Base-by-base conservation (phyloP, 2,329 filamentous ascomycete genomes). In the Phaeosphaeria sp. region DNA sequence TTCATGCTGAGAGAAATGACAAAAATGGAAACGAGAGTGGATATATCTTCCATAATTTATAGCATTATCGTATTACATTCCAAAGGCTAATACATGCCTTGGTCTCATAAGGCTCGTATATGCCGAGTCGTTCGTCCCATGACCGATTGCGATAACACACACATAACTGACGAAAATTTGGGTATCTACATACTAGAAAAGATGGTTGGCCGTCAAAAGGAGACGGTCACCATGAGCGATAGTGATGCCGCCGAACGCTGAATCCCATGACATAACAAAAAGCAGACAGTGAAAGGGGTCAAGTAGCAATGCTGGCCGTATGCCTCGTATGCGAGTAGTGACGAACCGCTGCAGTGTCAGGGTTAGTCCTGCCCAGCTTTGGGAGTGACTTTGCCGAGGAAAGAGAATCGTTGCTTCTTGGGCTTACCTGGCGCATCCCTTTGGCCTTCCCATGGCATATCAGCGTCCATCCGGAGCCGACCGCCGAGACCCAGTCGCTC, bases 401-500 rank as follows among this genome's bases (percentile, higher is more conserved):
- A 39, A n/a, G 36, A 39, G 36, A 74, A 58, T 33, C 68, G 70
- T 51, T 64, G 60, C 57, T 69, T 74, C 60, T 69, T 74, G 24
- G 61, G 60, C 68, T 72, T 74, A 65, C 65, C 69, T 67, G 54
- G 46, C 40, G 54, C 44, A 22, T 57, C 56, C 44, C 51, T 47
- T 49, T 58, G 54, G 24, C 55, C 57, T 45, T 69, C 74, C 74
- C 75, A 78, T 6, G 75, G 75, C 56, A 71, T 50, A 17, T 61
- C 60, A 45, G 73, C 74, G 25, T 65, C 69, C 63, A 72, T 75
- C 21, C 68, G 71, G 53, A 77, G 63, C 17, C 68, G 67, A 22
- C 74, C 68, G 27, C 76, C 75, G 1, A 78, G 65, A 24, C 75
- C 75, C 7, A 78, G 70, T 13, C 75, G 73, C 59, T 78, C 76